Conservation (phyloP, 2,329 filamentous ascomycete genomes). For the Colletotrichum lupini region DNA sequence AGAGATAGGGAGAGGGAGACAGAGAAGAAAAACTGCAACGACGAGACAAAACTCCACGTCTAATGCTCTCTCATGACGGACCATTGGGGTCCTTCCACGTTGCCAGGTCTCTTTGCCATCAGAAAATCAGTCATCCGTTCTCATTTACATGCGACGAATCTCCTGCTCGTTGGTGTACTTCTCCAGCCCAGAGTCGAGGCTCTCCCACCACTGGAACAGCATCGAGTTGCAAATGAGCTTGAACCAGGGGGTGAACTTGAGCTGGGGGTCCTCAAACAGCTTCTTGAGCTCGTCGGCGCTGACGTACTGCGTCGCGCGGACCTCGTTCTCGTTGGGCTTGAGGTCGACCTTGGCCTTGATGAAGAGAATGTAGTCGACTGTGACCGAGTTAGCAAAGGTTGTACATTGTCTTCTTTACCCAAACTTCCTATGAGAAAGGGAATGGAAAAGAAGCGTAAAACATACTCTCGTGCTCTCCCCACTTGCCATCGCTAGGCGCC, state of each 20-base stretch:
- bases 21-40: not conserved
- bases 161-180: constrained; percentile 87
- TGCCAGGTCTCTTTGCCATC: not conserved
- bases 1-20: not conserved
- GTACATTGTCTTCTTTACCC: not conserved
- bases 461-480: constrained; percentile 98
- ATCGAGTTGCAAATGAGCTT: constrained; percentile 98
- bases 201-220: constrained; percentile 97
- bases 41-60: not conserved
- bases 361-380: constrained; percentile 98
- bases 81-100: not conserved
- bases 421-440: not conserved
- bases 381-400: constrained; percentile 31
- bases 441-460: constrained; percentile 34
- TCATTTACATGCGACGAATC: constrained; percentile 81
- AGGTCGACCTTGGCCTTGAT: constrained; percentile 94
- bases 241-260: constrained; percentile 98
- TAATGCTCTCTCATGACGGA: not conserved
- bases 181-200: constrained; percentile 83
- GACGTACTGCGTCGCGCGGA: constrained; percentile 86
- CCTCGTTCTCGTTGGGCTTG: constrained; percentile 87
- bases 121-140: not conserved
- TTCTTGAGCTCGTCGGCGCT: constrained; percentile 82
- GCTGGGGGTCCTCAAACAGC: constrained; percentile 82
- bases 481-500: constrained; percentile 95